Evolutionary conservation across 2,329 filamentous ascomycete genomes (phyloP), one percentile per base, ranked within the genome.

Genomic region (Aurifilum marmelostoma): DNA sequence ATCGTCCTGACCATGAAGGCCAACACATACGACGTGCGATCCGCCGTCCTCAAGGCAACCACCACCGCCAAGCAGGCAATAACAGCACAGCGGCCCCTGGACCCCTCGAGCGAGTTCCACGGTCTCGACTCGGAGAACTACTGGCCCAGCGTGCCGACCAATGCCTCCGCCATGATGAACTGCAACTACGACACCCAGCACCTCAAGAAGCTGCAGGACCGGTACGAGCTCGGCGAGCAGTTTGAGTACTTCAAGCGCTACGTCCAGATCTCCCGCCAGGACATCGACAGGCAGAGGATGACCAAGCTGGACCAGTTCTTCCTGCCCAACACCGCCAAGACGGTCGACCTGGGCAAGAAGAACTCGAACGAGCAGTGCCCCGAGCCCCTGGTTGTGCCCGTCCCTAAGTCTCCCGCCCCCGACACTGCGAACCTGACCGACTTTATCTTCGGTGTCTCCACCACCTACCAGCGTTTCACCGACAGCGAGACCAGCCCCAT

Each of bases 381-480:
- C 24, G 79, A 81, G 66, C 85, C 86, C 0, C 78, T 88, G 21
- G 79, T 85, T 43, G 80, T 87, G 8, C 80, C 83, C 0, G 85
- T 88, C 3, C 76, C 85, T 9, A 79, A 79, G 60, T 88, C 86
- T 0, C 81, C 82, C 3, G 82, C 80, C 68, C 86, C 86, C 6
- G 76, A 79, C 3, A 82, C 82, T 1, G 86, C 83, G 67, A 85
- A 88, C 69, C 81, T 85, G 14, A 85, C 84, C 50, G 84, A 87
- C 70, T 86, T 88, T 75, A 83, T 88, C 76, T 88, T 88, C 71
- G 86, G 86, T 54, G 84, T 88, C 6, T 88, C 86, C 0, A 88
- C 86, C 11, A 87, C 85, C 2, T 88, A 85, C 77, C 80, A 83
- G 72, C 80, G 85, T 68, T 84, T 88, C 73, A 84, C 79, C 74